A percentile compares a stretch with the other conserved stretches of the same genome.
These are phyloP conservation scores for Lentinula novae-zelandiae DNA, from an alignment of 1,284 basidiomycete genomes.

Conservation along the genomic window DNA sequence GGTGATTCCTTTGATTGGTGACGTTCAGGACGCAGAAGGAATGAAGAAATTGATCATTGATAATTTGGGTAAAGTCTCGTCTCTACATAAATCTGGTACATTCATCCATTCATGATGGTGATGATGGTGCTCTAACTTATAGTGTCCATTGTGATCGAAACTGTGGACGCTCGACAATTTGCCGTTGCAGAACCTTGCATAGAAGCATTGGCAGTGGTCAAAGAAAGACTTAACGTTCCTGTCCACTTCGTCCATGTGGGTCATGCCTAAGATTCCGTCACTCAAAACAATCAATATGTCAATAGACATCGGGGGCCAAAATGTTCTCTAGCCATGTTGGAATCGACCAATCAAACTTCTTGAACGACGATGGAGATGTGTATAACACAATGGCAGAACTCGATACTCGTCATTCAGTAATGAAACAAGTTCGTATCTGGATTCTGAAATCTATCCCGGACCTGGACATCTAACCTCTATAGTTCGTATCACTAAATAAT, in stretches of 20 bases:
- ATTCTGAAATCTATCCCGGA: background rate
- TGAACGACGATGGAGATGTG: slow-evolving; percentile 12
- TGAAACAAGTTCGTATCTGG: slow-evolving; percentile 3
- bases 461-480: background rate
- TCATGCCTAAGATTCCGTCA: background rate
- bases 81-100: background rate
- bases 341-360: slow-evolving; percentile 7
- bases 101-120: background rate
- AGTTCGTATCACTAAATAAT: slow-evolving; percentile 10
- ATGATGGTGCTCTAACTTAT: background rate
- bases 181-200: slow-evolving; percentile 10
- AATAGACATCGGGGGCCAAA: slow-evolving; percentile 17
- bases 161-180: slow-evolving; percentile 12
- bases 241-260: slow-evolving; percentile 17
- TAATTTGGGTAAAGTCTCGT: slow-evolving; percentile 10
- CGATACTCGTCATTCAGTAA: slow-evolving; percentile 7
- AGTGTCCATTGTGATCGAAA: slow-evolving; percentile 15
- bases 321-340: slow-evolving; percentile 14
- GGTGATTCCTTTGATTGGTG: slow-evolving; percentile 7
- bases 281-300: background rate
- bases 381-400: slow-evolving; percentile 7
- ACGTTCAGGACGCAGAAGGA: slow-evolving; percentile 8
- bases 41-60: slow-evolving; percentile 8
- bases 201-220: slow-evolving; percentile 12
- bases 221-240: background rate